Conservation (phyloP, 306 rosid genomes). For the Hippophae gyantsensis region DNA sequence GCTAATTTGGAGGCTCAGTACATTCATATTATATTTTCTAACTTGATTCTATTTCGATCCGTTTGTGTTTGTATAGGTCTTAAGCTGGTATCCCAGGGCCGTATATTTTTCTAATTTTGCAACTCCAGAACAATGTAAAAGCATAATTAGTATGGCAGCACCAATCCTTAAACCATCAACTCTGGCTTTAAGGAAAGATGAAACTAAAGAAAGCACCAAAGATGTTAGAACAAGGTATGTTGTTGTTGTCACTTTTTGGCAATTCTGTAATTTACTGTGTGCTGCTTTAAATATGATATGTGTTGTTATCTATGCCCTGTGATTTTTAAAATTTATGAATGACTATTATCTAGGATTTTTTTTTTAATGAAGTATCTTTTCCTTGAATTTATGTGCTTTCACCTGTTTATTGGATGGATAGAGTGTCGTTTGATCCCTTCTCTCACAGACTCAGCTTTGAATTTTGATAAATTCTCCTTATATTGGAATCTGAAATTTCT, state of each 20-base stretch:
- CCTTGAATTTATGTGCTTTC: no score
- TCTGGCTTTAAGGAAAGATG: constrained; percentile 53
- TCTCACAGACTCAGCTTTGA: no score
- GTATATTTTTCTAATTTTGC: constrained; percentile 33
- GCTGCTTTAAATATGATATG: no score
- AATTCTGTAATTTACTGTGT: neutral
- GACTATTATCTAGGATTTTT: neutral
- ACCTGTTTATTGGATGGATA: no score
- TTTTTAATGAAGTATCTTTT: no score
- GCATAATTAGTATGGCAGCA: constrained; percentile 38
- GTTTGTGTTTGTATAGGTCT: constrained; percentile 15
- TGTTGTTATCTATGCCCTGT: no score
- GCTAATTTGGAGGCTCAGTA: neutral
- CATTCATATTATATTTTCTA: neutral
- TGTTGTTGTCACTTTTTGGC: neutral
- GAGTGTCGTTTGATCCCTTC: no score
- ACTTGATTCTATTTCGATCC: neutral
- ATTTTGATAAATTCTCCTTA: no score
- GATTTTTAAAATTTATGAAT: neutral
- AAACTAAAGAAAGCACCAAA: constrained; percentile 47
- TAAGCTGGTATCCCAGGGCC: constrained; percentile 36
- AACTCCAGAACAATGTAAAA: constrained; percentile 32
- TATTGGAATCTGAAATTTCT: no score
- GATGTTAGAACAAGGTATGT: constrained; percentile 58
- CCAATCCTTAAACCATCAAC: constrained; percentile 41